phyloP scores from a whole-genome alignment of 1,284 basidiomycete species.

The Rhodotorula sp. region DNA sequence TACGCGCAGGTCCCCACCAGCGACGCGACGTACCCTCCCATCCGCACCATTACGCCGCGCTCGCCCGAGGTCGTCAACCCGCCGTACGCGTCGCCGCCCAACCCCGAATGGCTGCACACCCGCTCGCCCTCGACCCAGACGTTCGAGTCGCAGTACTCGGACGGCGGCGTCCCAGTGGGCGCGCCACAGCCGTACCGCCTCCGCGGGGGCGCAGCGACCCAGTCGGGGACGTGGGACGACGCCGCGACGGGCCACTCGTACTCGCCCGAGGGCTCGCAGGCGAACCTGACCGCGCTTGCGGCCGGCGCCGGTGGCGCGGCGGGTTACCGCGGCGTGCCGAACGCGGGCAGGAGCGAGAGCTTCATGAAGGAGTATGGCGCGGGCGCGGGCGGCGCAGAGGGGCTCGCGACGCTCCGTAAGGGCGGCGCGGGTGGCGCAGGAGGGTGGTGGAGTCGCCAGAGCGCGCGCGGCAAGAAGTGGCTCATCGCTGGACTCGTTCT shows the following conservation, averaged over 20 bases:
- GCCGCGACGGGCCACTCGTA: constrained; percentile 3
- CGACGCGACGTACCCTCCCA: constrained; percentile 29
- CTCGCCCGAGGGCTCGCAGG: constrained; percentile 12
- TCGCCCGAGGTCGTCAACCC: constrained; percentile 15
- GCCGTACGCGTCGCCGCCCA: neutral
- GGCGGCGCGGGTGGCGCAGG: neutral
- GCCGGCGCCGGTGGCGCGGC: neutral
- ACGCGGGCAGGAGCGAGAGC: neutral
- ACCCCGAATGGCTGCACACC: constrained; percentile 5
- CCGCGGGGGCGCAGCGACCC: constrained; percentile 1
- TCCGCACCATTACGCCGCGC: constrained; percentile 25
- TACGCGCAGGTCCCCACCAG: constrained; percentile 35
- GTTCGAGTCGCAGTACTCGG: constrained; percentile 8
- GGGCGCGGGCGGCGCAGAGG: neutral
- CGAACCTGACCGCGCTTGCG: constrained; percentile 19
- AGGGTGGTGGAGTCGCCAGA: constrained; percentile 29
- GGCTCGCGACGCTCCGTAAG: constrained; percentile 1
- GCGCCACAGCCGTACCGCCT: constrained; percentile 1
- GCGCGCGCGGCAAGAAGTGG: constrained; percentile 41
- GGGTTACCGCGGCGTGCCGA: neutral
- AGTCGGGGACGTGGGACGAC: neutral
- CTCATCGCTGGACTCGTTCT: constrained; percentile 46
- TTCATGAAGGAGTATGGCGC: constrained; percentile 16
- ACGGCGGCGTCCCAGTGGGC: neutral
- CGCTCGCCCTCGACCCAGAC: constrained; percentile 6